Evolutionary conservation across 805 yeast species (phyloP).

Genomic region (Saturnispora hagleri): DNA sequence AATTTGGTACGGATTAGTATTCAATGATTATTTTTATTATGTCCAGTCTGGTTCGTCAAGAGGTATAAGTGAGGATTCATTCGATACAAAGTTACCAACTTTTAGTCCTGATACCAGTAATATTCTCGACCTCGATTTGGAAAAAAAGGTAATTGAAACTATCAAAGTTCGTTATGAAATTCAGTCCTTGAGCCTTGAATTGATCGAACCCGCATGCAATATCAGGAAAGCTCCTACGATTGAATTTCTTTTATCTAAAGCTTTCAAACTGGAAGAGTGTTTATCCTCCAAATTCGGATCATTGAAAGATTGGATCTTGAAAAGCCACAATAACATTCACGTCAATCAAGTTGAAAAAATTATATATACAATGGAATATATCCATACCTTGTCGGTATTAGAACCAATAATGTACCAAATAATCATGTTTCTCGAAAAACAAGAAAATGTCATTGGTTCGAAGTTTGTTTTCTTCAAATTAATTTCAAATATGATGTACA

Average conservation of each 20-base stretch:
- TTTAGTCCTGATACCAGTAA: conserved; percentile 29
- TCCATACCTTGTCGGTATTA: conserved; percentile 26
- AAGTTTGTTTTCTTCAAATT: conserved; percentile 32
- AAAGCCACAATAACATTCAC: conserved; percentile 14
- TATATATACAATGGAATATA: conserved; percentile 17
- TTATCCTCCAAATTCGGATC: conserved; percentile 27
- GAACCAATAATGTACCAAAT: conserved; percentile 35
- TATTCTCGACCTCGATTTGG: conserved; percentile 31
- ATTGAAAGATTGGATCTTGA: conserved; percentile 22
- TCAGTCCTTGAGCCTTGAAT: conserved; percentile 24
- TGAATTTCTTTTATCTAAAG: conserved; percentile 26
- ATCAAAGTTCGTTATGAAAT: conserved; percentile 26
- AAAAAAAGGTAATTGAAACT: conserved; percentile 31
- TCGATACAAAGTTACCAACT: conserved; percentile 45
- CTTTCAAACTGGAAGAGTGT: conserved; percentile 31
- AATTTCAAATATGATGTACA: conserved; percentile 23
- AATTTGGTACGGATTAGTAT: conserved; percentile 45
- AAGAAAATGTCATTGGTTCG: conserved; percentile 28
- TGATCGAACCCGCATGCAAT: conserved; percentile 33
- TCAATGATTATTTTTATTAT: conserved; percentile 38
- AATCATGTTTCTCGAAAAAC: conserved; percentile 28
- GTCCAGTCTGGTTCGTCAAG: conserved; percentile 41
- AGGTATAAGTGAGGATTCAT: conserved; percentile 30
- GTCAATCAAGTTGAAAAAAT: conserved; percentile 18
- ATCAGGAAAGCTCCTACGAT: conserved; percentile 32